These are phyloP conservation scores for Ilyonectria destructans DNA, from an alignment of 2,329 filamentous ascomycete genomes.

Conservation along the genomic window DNA sequence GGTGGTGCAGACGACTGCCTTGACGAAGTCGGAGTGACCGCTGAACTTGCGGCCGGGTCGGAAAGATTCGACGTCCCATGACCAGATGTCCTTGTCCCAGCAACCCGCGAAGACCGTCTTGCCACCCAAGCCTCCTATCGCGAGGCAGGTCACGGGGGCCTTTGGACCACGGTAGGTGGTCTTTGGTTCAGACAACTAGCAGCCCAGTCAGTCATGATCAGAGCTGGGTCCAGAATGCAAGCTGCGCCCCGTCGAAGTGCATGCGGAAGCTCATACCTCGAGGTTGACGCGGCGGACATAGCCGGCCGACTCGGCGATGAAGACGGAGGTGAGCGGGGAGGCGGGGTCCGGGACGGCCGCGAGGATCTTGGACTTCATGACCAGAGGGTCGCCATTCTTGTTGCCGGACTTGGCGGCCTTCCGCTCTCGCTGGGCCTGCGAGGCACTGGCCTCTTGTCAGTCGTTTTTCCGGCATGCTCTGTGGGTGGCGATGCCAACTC, in stretches of 20 bases:
- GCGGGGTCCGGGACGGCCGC: slow-evolving; percentile 80
- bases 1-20: slow-evolving; percentile 78
- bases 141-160: slow-evolving; percentile 85
- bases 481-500: slow-evolving; percentile 55
- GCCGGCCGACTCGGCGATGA: slow-evolving; percentile 91
- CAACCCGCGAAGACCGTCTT: slow-evolving; percentile 85
- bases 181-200: slow-evolving; percentile 53
- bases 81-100: slow-evolving; percentile 96
- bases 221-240: neutral
- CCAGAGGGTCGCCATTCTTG: slow-evolving; percentile 85
- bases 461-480: neutral
- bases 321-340: slow-evolving; percentile 72
- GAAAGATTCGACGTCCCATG: slow-evolving; percentile 79
- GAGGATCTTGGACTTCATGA: slow-evolving; percentile 88
- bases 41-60: slow-evolving; percentile 73
- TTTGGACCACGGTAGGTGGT: slow-evolving; percentile 79
- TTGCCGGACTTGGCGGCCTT: slow-evolving; percentile 83
- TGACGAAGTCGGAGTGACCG: slow-evolving; percentile 94
- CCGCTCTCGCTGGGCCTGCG: slow-evolving; percentile 66
- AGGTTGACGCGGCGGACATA: slow-evolving; percentile 81
- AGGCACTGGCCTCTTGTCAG: slow-evolving; percentile 58
- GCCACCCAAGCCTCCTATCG: slow-evolving; percentile 72
- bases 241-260: neutral
- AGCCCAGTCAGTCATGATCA: slow-evolving; percentile 26
- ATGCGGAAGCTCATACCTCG: slow-evolving; percentile 69